phyloP scores from a whole-genome alignment of 2,329 filamentous ascomycete genomes.

The Talaromyces rugulosus region DNA sequence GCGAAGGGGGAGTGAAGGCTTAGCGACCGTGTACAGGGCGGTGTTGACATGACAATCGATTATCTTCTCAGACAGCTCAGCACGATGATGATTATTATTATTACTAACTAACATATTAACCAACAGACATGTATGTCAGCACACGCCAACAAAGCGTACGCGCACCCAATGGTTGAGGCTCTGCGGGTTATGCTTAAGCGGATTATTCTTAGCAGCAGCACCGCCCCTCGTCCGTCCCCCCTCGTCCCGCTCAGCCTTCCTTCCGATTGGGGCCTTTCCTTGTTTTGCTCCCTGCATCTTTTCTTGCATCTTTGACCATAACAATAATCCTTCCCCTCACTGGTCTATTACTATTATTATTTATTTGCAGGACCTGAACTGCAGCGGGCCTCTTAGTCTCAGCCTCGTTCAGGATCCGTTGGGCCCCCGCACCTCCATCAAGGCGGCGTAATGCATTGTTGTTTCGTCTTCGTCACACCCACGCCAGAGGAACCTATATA shows the following conservation, averaged over 20 bases:
- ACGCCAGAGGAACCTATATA: neutral
- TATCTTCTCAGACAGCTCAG: neutral
- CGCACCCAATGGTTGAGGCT: neutral
- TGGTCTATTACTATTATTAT: neutral
- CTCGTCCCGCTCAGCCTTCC: neutral
- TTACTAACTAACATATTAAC: neutral
- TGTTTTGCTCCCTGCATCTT: neutral
- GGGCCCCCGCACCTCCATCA: neutral
- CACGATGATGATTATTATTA: no score
- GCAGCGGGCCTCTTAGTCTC: neutral
- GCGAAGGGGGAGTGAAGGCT: conserved; percentile 23
- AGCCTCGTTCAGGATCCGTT: neutral
- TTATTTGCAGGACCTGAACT: neutral
- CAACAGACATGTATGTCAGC: neutral
- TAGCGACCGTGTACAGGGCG: conserved; percentile 6
- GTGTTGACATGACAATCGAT: conserved; percentile 14
- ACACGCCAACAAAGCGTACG: neutral
- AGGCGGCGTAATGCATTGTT: neutral
- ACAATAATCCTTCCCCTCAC: neutral
- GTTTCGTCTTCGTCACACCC: neutral
- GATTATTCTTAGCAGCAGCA: neutral
- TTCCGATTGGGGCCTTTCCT: neutral
- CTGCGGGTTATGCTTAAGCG: neutral
- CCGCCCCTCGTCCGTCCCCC: neutral
- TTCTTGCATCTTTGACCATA: neutral